A percentile compares a stretch with the other conserved stretches of the same genome.
Conservation (phyloP, 176 grass and related monocot species). For the Cocos nucifera region DNA sequence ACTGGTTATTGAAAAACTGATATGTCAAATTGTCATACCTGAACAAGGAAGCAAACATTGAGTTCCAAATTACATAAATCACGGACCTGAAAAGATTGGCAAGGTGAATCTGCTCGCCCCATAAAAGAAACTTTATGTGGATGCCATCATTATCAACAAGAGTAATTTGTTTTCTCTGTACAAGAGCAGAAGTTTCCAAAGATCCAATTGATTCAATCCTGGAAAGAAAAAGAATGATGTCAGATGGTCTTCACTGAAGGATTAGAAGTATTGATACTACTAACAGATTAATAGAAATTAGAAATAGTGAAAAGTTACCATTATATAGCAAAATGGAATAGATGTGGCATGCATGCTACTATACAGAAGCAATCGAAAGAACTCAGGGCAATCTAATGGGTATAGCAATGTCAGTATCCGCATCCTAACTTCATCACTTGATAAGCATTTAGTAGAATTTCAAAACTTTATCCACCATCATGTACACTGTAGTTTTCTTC, state of each 20-base stretch:
- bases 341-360: too few relatives aligned
- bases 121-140: slow-evolving; percentile 83
- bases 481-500: too few relatives aligned
- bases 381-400: too few relatives aligned
- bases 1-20: slow-evolving; percentile 28
- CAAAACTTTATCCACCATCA: too few relatives aligned
- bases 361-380: too few relatives aligned
- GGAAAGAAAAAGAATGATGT: slow-evolving; percentile 21
- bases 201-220: slow-evolving; percentile 76
- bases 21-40: background rate
- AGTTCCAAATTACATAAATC: slow-evolving; percentile 1
- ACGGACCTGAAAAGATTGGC: slow-evolving; percentile 86
- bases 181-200: slow-evolving; percentile 51
- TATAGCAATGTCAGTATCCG: too few relatives aligned
- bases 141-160: slow-evolving; percentile 66
- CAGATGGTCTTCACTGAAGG: background rate
- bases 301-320: too few relatives aligned
- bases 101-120: slow-evolving; percentile 90
- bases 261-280: too few relatives aligned
- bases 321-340: too few relatives aligned
- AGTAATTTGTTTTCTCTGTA: slow-evolving; percentile 56
- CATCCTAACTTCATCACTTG: too few relatives aligned
- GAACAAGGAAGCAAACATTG: slow-evolving; percentile 7
- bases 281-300: too few relatives aligned
- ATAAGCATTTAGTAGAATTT: too few relatives aligned